phyloP scores from a whole-genome alignment of 345 rosid genomes.

The Gossypium longicalyx region DNA sequence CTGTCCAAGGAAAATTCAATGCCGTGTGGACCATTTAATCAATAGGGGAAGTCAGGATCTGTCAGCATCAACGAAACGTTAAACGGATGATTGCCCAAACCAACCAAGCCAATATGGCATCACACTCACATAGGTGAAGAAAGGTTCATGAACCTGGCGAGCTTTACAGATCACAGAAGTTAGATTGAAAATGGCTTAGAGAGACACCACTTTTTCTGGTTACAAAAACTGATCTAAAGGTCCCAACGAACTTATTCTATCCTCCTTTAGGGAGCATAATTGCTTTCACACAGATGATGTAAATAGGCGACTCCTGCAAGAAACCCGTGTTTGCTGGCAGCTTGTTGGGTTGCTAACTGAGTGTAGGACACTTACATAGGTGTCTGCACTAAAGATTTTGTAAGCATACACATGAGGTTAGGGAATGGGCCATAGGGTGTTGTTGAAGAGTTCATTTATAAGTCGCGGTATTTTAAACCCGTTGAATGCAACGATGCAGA shows the following conservation, averaged over 20 bases:
- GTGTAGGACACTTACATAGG: neutral
- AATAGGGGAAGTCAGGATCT: neutral
- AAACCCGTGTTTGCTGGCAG: neutral
- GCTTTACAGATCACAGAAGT: constrained; percentile 9
- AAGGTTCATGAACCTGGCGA: constrained; percentile 7
- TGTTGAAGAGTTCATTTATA: neutral
- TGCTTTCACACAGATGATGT: neutral
- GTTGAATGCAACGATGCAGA: neutral
- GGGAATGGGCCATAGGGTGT: constrained; percentile 2
- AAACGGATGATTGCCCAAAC: constrained; percentile 4
- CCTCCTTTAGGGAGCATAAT: neutral
- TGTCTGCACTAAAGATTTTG: neutral
- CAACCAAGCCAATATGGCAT: neutral
- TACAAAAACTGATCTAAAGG: neutral
- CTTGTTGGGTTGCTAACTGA: neutral
- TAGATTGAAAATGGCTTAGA: constrained; percentile 3
- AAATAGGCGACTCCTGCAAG: neutral
- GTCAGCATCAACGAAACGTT: neutral
- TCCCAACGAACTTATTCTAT: neutral
- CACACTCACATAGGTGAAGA: neutral
- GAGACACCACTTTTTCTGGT: neutral
- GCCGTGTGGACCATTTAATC: constrained; percentile 14
- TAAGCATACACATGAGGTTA: neutral
- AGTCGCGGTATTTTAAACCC: neutral
- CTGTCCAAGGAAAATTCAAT: neutral